phyloP scores from a whole-genome alignment of 129 eudicot genomes.

The carrot (Daucus carota) region DH1_v3.0 NC_030386.2:25394001-25394500 shows the following conservation, averaged over 20 bases:
- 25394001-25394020: too few relatives aligned
- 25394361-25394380: neutral
- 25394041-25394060: too few relatives aligned
- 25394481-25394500: neutral
- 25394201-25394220: conserved; percentile 4
- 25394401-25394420: neutral
- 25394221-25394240: neutral
- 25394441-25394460: neutral
- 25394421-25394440: conserved; percentile 3
- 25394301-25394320: neutral
- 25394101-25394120: neutral
- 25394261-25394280: neutral
- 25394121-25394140: neutral
- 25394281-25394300: neutral
- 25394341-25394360: neutral
- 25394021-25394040: too few relatives aligned
- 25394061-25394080: neutral
- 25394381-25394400: neutral
- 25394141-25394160: neutral
- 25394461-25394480: conserved; percentile 2
- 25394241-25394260: neutral
- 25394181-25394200: neutral
- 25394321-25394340: neutral
- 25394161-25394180: neutral
- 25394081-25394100: neutral